phyloP scores from a whole-genome alignment of 1,284 basidiomycete species.

The Heterobasidion occidentale region DNA sequence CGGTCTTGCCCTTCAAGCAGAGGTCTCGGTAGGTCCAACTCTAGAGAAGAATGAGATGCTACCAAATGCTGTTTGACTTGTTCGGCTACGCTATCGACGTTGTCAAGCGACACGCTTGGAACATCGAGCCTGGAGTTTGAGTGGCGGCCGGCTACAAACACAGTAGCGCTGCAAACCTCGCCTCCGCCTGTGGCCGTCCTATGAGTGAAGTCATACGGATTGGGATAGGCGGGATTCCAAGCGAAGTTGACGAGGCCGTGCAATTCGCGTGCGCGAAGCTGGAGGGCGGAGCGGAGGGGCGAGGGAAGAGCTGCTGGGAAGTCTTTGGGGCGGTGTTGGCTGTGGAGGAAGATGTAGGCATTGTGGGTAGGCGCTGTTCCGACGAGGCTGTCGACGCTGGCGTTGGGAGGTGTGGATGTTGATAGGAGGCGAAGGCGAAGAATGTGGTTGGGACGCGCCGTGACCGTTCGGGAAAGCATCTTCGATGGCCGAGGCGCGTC shows the following conservation, averaged over 20 bases:
- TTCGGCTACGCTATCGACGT: slow-evolving; percentile 36
- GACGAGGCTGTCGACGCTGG: slow-evolving; percentile 9
- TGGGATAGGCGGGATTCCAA: slow-evolving; percentile 30
- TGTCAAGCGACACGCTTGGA: slow-evolving; percentile 35
- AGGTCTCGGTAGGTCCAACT: neutral
- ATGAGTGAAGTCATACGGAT: neutral
- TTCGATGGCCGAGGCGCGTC: no score
- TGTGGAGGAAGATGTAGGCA: slow-evolving; percentile 52
- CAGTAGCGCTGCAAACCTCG: slow-evolving; percentile 32
- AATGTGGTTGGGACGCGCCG: no score
- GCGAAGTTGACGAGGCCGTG: slow-evolving; percentile 55
- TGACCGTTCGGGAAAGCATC: no score
- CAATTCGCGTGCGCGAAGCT: slow-evolving; percentile 32
- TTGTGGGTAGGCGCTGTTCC: slow-evolving; percentile 44
- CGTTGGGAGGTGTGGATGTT: no score
- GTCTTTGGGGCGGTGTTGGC: slow-evolving; percentile 34
- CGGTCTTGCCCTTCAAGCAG: slow-evolving; percentile 4
- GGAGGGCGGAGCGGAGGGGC: slow-evolving; percentile 42
- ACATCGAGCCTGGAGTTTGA: slow-evolving; percentile 31
- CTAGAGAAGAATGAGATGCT: neutral
- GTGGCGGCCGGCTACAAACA: slow-evolving; percentile 38
- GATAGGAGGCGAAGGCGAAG: no score
- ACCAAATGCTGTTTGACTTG: slow-evolving; percentile 27
- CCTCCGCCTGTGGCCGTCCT: neutral
- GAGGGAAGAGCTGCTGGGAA: slow-evolving; percentile 46